Conservation (phyloP, 139 green algal species). For the Yamagishiella unicocca region DNA sequence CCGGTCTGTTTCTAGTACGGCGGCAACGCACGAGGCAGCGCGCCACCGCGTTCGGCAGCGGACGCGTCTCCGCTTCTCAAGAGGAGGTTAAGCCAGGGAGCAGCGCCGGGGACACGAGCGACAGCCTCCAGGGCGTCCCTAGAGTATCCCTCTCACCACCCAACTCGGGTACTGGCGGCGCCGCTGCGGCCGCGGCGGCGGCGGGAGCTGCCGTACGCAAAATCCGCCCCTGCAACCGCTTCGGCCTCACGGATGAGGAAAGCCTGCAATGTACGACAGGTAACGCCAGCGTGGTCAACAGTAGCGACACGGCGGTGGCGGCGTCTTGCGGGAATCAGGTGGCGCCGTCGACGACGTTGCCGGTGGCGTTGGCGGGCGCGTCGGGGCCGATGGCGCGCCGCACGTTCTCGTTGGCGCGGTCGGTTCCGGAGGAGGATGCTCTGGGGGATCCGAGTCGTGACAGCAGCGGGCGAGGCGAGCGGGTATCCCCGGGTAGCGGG, state of each 20-base stretch:
- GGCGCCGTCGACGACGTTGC: background rate
- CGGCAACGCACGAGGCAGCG: too few relatives aligned
- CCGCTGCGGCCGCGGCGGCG: background rate
- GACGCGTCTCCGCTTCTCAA: too few relatives aligned
- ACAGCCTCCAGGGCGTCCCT: too few relatives aligned
- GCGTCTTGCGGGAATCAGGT: too few relatives aligned
- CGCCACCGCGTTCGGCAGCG: too few relatives aligned
- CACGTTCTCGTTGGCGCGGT: background rate
- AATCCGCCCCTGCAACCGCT: too few relatives aligned
- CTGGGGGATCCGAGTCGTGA: background rate
- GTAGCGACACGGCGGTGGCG: background rate
- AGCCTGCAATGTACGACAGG: constrained; percentile 1
- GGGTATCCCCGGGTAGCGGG: background rate
- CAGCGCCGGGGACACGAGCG: too few relatives aligned
- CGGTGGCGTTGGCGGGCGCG: background rate
- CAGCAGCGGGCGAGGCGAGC: background rate
- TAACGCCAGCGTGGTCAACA: background rate
- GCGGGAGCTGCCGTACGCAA: too few relatives aligned
- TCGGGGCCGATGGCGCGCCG: background rate
- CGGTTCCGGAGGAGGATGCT: constrained; percentile 2
- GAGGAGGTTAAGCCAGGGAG: too few relatives aligned
- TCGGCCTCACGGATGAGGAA: background rate
- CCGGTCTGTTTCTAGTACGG: too few relatives aligned
- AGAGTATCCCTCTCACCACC: too few relatives aligned
- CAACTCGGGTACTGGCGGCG: too few relatives aligned